These are phyloP conservation scores for Trichoderma atroviride DNA, from an alignment of 2,329 filamentous ascomycete genomes.

Conservation along the genomic window DNA sequence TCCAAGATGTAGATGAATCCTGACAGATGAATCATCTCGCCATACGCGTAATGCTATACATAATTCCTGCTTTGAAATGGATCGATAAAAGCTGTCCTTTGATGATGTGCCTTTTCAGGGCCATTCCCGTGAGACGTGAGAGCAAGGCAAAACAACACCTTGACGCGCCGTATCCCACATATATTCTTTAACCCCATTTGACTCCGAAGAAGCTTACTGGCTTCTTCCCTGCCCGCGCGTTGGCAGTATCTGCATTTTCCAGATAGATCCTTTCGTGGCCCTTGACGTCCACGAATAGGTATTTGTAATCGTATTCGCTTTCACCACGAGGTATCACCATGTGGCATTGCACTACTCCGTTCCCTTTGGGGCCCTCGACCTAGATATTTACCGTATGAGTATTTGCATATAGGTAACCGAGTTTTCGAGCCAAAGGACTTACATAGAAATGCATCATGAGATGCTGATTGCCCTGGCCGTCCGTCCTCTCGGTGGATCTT, in stretches of 20 bases:
- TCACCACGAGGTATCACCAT: slow-evolving; percentile 69
- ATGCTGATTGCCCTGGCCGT: slow-evolving; percentile 76
- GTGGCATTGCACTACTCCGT: slow-evolving; percentile 75
- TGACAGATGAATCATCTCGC: background rate
- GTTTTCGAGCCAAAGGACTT: slow-evolving; percentile 34
- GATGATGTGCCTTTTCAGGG: background rate
- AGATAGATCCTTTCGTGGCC: slow-evolving; percentile 69
- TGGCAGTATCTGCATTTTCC: slow-evolving; percentile 58
- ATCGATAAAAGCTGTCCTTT: background rate
- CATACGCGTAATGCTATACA: background rate
- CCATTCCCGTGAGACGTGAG: background rate
- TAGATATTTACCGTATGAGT: slow-evolving; percentile 37
- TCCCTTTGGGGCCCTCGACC: slow-evolving; percentile 76
- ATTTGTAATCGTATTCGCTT: slow-evolving; percentile 74
- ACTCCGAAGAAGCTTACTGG: slow-evolving; percentile 63
- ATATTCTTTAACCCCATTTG: slow-evolving; percentile 50
- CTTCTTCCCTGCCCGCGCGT: slow-evolving; percentile 43
- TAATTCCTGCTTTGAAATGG: background rate
- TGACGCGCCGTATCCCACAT: background rate
- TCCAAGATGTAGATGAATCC: background rate
- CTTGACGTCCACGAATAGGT: slow-evolving; percentile 78
- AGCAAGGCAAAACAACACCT: background rate
- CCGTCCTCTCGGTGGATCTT: slow-evolving; percentile 68
- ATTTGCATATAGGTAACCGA: slow-evolving; percentile 17
- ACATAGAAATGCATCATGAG: slow-evolving; percentile 84